These are phyloP conservation scores for Chlorella sp. DNA, from an alignment of 139 green algal genomes.

Conservation along the genomic window DNA sequence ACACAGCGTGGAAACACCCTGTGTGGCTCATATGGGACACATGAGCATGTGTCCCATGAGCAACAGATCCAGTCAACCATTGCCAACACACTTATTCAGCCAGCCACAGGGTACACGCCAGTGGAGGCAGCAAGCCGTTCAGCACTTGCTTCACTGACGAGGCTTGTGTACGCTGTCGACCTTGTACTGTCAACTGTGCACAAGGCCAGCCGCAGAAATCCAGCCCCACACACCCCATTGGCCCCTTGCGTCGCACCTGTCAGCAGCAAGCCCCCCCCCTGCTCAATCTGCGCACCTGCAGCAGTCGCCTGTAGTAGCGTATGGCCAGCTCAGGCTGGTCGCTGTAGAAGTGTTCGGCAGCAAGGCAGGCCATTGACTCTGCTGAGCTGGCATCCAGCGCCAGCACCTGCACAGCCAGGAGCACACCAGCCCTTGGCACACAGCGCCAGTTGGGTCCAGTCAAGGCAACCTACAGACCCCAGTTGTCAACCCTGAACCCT, in stretches of 20 bases:
- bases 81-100: too few species aligned
- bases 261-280: background rate
- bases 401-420: constrained; percentile 23
- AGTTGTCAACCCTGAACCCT: too few species aligned
- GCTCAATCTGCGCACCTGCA: too few species aligned
- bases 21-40: background rate
- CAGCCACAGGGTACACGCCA: too few species aligned
- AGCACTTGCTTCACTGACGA: background rate
- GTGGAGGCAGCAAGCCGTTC: background rate
- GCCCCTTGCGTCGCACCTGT: background rate
- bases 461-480: too few species aligned
- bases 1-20: background rate
- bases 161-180: too few species aligned
- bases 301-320: too few species aligned
- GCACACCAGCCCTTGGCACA: background rate
- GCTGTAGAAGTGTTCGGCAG: constrained; percentile 68
- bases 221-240: background rate
- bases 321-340: constrained; percentile 80
- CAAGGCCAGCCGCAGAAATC: too few species aligned
- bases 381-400: constrained; percentile 57
- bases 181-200: too few species aligned
- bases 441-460: background rate
- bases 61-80: background rate
- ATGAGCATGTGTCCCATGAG: background rate
- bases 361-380: constrained; percentile 73